Base-by-base conservation (phyloP, 1,284 basidiomycete genomes). In the Boletus hoseneyae region DNA sequence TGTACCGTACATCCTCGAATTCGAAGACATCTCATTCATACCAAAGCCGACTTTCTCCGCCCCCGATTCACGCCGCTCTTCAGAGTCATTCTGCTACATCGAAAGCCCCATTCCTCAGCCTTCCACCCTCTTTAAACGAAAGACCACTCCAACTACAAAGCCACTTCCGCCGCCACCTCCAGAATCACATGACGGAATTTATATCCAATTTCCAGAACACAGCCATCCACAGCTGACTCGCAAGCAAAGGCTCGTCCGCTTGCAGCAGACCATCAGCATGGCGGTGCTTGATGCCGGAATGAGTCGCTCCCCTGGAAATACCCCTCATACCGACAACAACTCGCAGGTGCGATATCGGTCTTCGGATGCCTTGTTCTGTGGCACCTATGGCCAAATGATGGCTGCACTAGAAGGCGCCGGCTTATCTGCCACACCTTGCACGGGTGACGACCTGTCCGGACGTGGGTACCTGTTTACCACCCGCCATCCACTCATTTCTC, bases 361-460 rank as follows among this genome's bases (percentile, higher is more conserved):
- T 3, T 16, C 55, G 15, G 54, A 68, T 35, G 60, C 70, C 9
- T 59, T 78, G 46, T 78, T 73, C 59, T 69, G 70, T 32, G 76
- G 76, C 33, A 78, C 76, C 29, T 78, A 76, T 56, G 75, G 76
- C 10, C 77, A 78, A 63, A 62, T 78, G 51, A 70, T 72, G 62
- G 54, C 65, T 30, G 76, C 77, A 12, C 64, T 78, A 35, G 61
- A 69, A 42, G 63, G 57, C 12, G 76, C 73, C 1, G 75, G 76
- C 42, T 64, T 78, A 51, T 67, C 64, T 38, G 66, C 68, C 16
- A 66, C 63, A n/a, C 70, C 69, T 7, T 78, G 71, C 48, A 52
- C 61, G 13, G 73, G 65, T 45, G 62, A 62, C 8, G 67, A 68
- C 13, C 58, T 73, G 43, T 63, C 68, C 36, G 58, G 69, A 48